Conservation (phyloP, 306 rosid species). For the Astragalus membranaceus region DNA sequence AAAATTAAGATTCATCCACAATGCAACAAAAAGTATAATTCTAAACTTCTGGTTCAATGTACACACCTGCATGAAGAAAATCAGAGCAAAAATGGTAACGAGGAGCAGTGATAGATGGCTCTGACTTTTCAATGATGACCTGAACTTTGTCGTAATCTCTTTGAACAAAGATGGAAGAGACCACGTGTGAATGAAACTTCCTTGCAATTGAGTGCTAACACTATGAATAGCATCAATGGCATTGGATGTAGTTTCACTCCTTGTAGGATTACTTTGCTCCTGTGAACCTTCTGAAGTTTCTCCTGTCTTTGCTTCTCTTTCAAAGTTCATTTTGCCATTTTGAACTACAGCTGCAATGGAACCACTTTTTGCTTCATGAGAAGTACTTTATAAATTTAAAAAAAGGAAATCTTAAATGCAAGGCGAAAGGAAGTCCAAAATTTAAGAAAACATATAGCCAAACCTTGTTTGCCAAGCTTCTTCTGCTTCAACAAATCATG, state of each 20-base stretch:
- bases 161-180: constrained; percentile 39
- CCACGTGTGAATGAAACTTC: constrained; percentile 21
- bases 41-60: constrained; percentile 1
- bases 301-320: constrained; percentile 32
- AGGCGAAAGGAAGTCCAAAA: constrained; percentile 8
- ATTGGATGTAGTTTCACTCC: constrained; percentile 16
- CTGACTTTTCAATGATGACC: constrained; percentile 56
- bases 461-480: constrained; percentile 53
- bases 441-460: constrained; percentile 9
- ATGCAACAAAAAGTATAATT: background rate
- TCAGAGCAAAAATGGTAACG: constrained; percentile 52
- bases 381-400: constrained; percentile 13
- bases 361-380: constrained; percentile 32
- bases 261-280: constrained; percentile 26
- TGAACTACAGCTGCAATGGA: constrained; percentile 12
- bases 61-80: constrained; percentile 90
- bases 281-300: constrained; percentile 45
- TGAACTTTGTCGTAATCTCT: constrained; percentile 37
- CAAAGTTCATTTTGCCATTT: constrained; percentile 31
- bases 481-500: constrained; percentile 65
- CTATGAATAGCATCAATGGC: constrained; percentile 20
- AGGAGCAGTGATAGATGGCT: constrained; percentile 55
- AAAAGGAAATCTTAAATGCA: background rate
- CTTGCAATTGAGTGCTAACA: constrained; percentile 33
- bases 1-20: background rate